phyloP scores from a whole-genome alignment of 2,329 filamentous ascomycete species.

The Achaetomium macrosporum region DNA sequence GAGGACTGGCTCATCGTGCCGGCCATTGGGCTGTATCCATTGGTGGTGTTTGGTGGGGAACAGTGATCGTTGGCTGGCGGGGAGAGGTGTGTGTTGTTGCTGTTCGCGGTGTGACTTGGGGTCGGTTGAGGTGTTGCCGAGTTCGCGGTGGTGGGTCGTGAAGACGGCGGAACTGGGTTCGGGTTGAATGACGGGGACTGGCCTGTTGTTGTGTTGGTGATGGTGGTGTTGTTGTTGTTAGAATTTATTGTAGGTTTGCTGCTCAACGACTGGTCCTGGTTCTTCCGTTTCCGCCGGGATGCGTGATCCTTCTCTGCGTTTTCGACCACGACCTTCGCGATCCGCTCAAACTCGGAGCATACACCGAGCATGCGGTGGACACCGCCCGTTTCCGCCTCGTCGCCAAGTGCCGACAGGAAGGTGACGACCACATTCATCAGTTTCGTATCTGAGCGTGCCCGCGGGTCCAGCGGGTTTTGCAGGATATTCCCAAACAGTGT shows the following conservation, averaged over 20 bases:
- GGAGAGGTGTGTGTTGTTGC: conserved; percentile 28
- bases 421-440: conserved; percentile 91
- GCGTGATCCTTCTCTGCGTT: conserved; percentile 82
- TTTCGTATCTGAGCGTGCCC: conserved; percentile 81
- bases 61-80: conserved; percentile 25
- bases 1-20: conserved; percentile 34
- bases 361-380: conserved; percentile 91
- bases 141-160: conserved; percentile 26
- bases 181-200: conserved; percentile 23
- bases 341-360: conserved; percentile 93
- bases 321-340: conserved; percentile 84
- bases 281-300: conserved; percentile 79
- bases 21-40: conserved; percentile 35
- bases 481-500: conserved; percentile 95
- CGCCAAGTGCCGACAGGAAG: conserved; percentile 83
- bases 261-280: conserved; percentile 41
- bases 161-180: conserved; percentile 29
- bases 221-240: conserved; percentile 4
- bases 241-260: neutral
- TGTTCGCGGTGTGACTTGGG: conserved; percentile 16
- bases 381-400: conserved; percentile 82
- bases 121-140: conserved; percentile 30
- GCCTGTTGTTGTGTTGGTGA: neutral
- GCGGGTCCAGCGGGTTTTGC: conserved; percentile 86
- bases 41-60: conserved; percentile 29